Base-by-base conservation (phyloP, 78 protist species). In the Chrysochromulina tobinii region DNA sequence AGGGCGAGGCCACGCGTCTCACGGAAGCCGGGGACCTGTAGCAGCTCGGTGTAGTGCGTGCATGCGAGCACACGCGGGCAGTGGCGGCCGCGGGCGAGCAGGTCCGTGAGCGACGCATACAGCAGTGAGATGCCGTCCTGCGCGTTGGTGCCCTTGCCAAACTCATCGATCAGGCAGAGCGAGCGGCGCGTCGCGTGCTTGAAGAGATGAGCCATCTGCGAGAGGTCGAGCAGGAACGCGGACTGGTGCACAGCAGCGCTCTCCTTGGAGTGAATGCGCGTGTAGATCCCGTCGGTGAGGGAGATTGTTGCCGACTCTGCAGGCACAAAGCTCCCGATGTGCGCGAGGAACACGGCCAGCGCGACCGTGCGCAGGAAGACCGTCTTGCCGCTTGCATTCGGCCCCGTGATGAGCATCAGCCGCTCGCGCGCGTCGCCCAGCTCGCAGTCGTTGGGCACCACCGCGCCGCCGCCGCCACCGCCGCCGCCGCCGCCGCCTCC, bases 311-410 rank as follows among this genome's bases (percentile, higher is more conserved):
- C 96, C 15, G 5, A 73, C 14, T 85, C 18, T 1, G 96, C 94
- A 6, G 96, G 96, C 51, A 95, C 96, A 12, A 93, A 95, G 54
- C 61, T 50, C 11, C 96, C 96, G 25, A 95, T n/a, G 61, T 95
- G 96, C 48, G 96, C 94, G 14, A 95, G 66, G 85, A 64, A 89
- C 7, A 15, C 85, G 48, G 75, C 38, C 23, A 95, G 0, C 3
- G 61, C 96, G 17, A 93, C 94, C 48, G 27, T 91, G 68, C 87
- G 87, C 11, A 94, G 61, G 27, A 9, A 58, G 20, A 94, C 92
- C 8, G 84, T n/a, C 92, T 94, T 94, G 73, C 96, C 96, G 6
- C 48, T 3, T 12, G 25, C 64, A 73, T 94, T 94, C 0, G 96
- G 91, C 4, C 96, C 95, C 8, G 91, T 93, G 58, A 95, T 6